Evolutionary conservation across 345 rosid genomes (phyloP), one percentile per base, ranked within the genome.

Genomic region (Alliaria petiolata): DNA sequence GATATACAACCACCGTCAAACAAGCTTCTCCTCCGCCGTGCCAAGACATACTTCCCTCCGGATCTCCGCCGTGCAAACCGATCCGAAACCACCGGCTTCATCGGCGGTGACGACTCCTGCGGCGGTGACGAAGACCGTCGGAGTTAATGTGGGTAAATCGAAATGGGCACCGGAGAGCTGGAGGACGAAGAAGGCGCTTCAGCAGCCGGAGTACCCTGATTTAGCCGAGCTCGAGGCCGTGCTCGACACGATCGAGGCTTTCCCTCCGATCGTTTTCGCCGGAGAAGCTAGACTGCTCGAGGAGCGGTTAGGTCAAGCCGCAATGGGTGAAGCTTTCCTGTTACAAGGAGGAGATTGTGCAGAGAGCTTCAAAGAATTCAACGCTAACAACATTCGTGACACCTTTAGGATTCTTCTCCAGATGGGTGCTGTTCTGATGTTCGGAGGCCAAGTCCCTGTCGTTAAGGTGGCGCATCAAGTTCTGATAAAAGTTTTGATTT

Each of bases 281-380:
- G 90, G 90, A 8, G 90, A 86, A 70, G 88, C 90, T 10, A 80
- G 86, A 58, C 67, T 59, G 70, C 85, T 86, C 0, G 90, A 84
- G 54, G 89, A 85, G 40, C 78, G 85, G 0, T 76, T 85, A 14
- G 85, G 61, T 4, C 89, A 85, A 65, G 93, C 93, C 2, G 90
- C 93, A 30, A 54, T 81, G 83, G 93, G 93, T 17, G 85, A 84
- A 42, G 93, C 93, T 8, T 87, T 87, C 56, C 76, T 87, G 8
- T 76, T 87, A 17, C 93, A 85, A 54, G 93, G 93, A 7, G 93
- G 93, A 4, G 93, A 85, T 62, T 85, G 93, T 47, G 90, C 93
- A 0, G 93, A 87, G 85, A 87, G 93, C 34, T 85, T 87, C 81
- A 87, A 87, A 69, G 93, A 85, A 66, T 87, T 87, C 46, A 71